A percentile compares a stretch with the other conserved stretches of the same genome.
phyloP scores from a whole-genome alignment of 2,329 filamentous ascomycete genomes.

The Xylariaceae sp. region DNA sequence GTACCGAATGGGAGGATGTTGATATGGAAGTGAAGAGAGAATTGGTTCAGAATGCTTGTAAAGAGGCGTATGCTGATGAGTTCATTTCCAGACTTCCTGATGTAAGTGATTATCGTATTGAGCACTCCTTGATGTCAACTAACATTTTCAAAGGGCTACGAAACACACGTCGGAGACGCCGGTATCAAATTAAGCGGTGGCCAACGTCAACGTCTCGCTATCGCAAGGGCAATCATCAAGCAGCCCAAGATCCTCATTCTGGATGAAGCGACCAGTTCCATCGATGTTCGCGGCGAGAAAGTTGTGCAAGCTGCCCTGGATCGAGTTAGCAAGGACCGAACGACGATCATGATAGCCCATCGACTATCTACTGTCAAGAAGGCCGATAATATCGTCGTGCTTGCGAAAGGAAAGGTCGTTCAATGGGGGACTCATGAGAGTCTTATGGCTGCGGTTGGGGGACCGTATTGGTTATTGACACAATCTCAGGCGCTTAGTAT shows the following conservation, averaged over 20 bases:
- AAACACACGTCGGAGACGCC: conserved; percentile 58
- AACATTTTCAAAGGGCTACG: conserved; percentile 41
- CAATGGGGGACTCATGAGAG: conserved; percentile 72
- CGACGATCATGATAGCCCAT: conserved; percentile 63
- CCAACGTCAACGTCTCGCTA: conserved; percentile 61
- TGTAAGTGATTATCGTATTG: too few relatives aligned
- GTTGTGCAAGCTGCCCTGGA: conserved; percentile 53
- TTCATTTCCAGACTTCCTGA: conserved; percentile 51
- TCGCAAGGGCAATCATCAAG: conserved; percentile 60
- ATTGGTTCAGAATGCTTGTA: conserved; percentile 49
- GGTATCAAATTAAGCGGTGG: conserved; percentile 64
- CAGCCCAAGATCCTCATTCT: conserved; percentile 50
- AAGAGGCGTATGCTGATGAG: conserved; percentile 53
- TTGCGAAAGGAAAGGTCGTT: conserved; percentile 56
- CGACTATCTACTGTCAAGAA: conserved; percentile 49
- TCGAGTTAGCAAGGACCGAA: conserved; percentile 52
- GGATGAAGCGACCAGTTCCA: conserved; percentile 58
- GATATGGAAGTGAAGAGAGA: conserved; percentile 43
- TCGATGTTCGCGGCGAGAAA: conserved; percentile 40
- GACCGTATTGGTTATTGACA: conserved; percentile 64
- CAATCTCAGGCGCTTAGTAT: conserved; percentile 54
- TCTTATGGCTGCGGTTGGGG: conserved; percentile 54
- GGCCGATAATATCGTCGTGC: conserved; percentile 39
- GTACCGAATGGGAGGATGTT: conserved; percentile 48
- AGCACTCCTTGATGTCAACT: background rate